These are phyloP conservation scores for Aspergillus terreus DNA, from an alignment of 2,329 filamentous ascomycete genomes.

Conservation along the genomic window DNA sequence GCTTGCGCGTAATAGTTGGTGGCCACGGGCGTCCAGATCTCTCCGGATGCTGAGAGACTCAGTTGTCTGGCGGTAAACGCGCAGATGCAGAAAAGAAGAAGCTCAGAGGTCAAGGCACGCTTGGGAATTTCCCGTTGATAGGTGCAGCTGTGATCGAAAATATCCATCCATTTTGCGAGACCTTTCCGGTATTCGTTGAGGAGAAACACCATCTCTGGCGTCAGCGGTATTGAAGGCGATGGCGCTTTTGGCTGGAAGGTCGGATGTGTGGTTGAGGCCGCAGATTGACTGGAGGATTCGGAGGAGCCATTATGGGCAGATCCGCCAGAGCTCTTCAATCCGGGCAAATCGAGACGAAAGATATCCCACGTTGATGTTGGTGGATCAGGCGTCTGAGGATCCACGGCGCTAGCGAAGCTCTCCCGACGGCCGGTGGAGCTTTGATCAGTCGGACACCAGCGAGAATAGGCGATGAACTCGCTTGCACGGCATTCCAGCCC, in stretches of 20 bases:
- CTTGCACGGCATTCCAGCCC: not conserved
- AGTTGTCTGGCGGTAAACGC: too few relatives aligned
- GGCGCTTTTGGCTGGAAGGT: not conserved
- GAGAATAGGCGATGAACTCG: not conserved
- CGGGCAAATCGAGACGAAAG: not conserved
- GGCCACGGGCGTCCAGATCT: too few relatives aligned
- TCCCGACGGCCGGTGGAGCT: not conserved
- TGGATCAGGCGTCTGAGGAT: not conserved
- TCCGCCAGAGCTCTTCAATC: not conserved
- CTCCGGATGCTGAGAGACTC: too few relatives aligned
- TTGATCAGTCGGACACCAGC: not conserved
- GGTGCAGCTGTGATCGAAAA: not conserved
- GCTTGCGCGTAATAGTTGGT: too few relatives aligned
- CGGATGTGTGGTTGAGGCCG: not conserved
- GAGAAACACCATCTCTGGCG: not conserved
- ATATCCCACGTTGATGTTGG: constrained; percentile 1
- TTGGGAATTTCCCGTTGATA: not conserved
- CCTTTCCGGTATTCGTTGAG: not conserved
- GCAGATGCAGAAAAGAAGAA: too few relatives aligned
- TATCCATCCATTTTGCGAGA: not conserved
- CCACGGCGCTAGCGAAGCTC: not conserved
- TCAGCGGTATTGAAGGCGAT: not conserved
- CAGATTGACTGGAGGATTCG: not conserved
- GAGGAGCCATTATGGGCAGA: not conserved
- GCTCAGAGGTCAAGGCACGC: too few relatives aligned